Percentiles rank a stretch among this genome's conserved stretches.
Conservation (phyloP, 345 rosid genomes). For the Eucalyptus dawsonii region DNA sequence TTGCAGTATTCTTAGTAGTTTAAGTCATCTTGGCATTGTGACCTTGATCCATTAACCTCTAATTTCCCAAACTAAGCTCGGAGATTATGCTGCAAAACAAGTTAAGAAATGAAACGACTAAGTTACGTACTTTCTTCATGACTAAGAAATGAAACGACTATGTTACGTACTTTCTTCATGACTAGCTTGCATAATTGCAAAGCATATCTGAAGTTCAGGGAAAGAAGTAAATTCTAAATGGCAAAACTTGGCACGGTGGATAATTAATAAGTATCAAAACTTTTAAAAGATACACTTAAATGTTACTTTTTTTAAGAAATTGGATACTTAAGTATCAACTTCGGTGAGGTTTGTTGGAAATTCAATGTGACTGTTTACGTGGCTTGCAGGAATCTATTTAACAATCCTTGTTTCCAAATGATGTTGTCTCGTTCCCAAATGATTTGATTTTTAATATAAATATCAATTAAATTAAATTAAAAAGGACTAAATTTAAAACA, state of each 20-base stretch:
- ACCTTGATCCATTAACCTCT: neutral
- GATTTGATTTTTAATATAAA: no score
- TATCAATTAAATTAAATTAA: no score
- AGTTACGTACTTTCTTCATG: neutral
- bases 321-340: no score
- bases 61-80: neutral
- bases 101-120: neutral
- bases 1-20: neutral
- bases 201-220: neutral
- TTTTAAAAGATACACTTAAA: no score
- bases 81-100: neutral
- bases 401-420: no score
- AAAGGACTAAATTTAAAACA: no score
- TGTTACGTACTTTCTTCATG: neutral
- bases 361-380: rapidly evolving
- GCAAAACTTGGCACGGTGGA: no score
- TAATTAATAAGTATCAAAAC: no score
- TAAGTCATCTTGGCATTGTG: neutral
- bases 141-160: neutral
- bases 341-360: no score
- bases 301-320: no score
- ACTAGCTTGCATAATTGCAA: neutral
- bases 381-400: rapidly evolving
- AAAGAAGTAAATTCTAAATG: no score
- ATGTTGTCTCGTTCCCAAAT: no score